A percentile compares a stretch with the other conserved stretches of the same genome.
These are phyloP conservation scores for Tuber borchii DNA, from an alignment of 495 filamentous ascomycete species.

Conservation along the genomic window DNA sequence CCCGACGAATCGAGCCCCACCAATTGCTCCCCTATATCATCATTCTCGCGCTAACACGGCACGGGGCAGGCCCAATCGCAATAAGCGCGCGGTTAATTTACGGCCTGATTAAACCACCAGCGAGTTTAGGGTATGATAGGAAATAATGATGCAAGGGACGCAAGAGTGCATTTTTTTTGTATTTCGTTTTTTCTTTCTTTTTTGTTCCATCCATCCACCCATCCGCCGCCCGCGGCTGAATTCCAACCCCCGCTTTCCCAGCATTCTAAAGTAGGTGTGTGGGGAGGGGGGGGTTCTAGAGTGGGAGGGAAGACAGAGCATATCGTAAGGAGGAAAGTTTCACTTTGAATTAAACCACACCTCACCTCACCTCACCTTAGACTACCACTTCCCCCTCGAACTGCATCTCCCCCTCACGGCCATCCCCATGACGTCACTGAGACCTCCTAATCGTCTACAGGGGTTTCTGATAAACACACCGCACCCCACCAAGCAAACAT, in stretches of 20 bases:
- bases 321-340: background rate
- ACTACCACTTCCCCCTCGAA: background rate
- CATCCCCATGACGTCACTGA: background rate
- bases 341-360: background rate
- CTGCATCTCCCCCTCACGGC: too few species aligned
- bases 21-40: background rate
- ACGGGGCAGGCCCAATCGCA: background rate
- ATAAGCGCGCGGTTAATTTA: background rate
- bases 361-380: background rate
- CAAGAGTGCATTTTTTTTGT: background rate
- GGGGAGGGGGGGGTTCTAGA: background rate
- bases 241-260: background rate
- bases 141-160: background rate
- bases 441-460: background rate
- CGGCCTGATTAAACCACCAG: background rate
- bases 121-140: background rate
- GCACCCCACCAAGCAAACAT: background rate
- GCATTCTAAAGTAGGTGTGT: background rate
- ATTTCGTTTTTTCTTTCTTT: background rate
- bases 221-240: background rate
- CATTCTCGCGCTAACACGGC: background rate
- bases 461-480: background rate
- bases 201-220: background rate
- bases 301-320: background rate
- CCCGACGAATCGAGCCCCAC: background rate